These are phyloP conservation scores for Pterula multifida DNA, from an alignment of 1,284 basidiomycete species.

Conservation along the genomic window DNA sequence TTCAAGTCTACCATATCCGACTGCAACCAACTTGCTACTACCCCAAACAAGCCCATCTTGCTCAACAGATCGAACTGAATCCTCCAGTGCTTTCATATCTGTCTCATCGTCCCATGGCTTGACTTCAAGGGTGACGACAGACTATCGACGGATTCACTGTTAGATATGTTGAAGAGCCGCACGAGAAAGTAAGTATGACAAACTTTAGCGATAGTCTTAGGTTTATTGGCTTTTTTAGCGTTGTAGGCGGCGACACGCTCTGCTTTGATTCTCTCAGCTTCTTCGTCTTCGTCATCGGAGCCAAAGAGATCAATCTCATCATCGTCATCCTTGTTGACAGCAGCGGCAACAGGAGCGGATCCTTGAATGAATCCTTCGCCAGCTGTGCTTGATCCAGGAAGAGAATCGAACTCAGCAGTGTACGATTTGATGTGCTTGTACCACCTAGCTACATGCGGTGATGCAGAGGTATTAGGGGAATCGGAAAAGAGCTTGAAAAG, in stretches of 20 bases:
- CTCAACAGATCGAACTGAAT: slow-evolving; percentile 76
- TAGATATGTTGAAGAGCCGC: slow-evolving; percentile 8
- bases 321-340: slow-evolving; percentile 73
- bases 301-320: slow-evolving; percentile 89
- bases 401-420: slow-evolving; percentile 61
- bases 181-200: slow-evolving; percentile 14
- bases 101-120: slow-evolving; percentile 99
- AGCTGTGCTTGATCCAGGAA: slow-evolving; percentile 79
- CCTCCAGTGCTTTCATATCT: slow-evolving; percentile 85
- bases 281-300: slow-evolving; percentile 87
- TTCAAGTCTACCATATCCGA: slow-evolving; percentile 65
- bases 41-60: slow-evolving; percentile 94
- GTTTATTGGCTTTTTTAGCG: slow-evolving; percentile 88
- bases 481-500: slow-evolving; percentile 75
- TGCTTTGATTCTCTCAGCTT: slow-evolving; percentile 90
- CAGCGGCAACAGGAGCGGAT: slow-evolving; percentile 26
- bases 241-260: slow-evolving; percentile 94
- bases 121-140: slow-evolving; percentile 91
- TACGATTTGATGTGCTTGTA: slow-evolving; percentile 91
- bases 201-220: slow-evolving; percentile 84
- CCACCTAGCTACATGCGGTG: slow-evolving; percentile 84
- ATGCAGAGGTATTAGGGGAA: slow-evolving; percentile 54
- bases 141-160: slow-evolving; percentile 40
- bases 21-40: slow-evolving; percentile 80
- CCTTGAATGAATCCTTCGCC: slow-evolving; percentile 61